Base-by-base conservation (phyloP, 257 asterid species). In the Pogostemon cablin region DNA sequence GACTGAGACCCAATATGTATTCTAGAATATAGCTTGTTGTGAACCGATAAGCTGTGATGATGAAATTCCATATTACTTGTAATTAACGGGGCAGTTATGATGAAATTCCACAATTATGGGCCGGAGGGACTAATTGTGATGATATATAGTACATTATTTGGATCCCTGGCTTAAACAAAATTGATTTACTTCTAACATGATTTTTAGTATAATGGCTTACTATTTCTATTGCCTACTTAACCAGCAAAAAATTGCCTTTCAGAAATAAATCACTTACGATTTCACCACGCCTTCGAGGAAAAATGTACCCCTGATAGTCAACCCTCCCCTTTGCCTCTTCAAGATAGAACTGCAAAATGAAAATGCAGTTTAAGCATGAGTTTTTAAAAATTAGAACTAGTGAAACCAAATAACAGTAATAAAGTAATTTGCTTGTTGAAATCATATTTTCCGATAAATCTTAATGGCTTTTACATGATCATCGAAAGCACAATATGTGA, bases 261-360 rank as follows among this genome's bases (percentile, higher is more conserved):
- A 73, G 68, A 55, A 52, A 66, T 11, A 12, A 15, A 66, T 50
- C 62, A 82, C 96, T 82, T 84, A 93, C 97, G 43, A 81, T 72
- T 38, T 82, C 46, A 39, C 96, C 95, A 66, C 85, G 97, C 82
- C 98, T 88, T 79, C 95, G 86, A 34, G 98, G 98, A 77, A 93
- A 84, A 35, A 93, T 86, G 58, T 90, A 90, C 11, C 98, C 98
- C 81, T 93, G 98, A 82, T 93, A 93, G 78, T 93, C 86, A 63
- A 93, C 98, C 61, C 84, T 84, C 25, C 97, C 96, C 78, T 93
- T 93, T 60, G 88, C 83, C 87, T 93, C 98, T 79, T 93, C 98
- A 15, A 93, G 71, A 82, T 90, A 93, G 80, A 93, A 93, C 98
- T 93, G 87, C 78, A 81, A 64, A 65, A 73, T 37, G 20, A 80